These are phyloP conservation scores for Diplodia seriata DNA, from an alignment of 2,329 filamentous ascomycete genomes.

Conservation along the genomic window DNA sequence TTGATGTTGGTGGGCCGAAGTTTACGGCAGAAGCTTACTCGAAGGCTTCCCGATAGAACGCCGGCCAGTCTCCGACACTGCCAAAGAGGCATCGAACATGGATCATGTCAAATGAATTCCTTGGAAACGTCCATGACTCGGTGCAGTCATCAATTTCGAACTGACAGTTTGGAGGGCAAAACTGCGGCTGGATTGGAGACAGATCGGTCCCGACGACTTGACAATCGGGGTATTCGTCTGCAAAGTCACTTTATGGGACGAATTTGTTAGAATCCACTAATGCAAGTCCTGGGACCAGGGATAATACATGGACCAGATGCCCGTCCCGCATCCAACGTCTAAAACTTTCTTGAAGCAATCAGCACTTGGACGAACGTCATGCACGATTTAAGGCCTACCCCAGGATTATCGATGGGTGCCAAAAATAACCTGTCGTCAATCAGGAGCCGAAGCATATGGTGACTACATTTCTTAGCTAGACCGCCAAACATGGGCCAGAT, in stretches of 20 bases:
- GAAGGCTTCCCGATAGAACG: slow-evolving; percentile 37
- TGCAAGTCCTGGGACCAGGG: background rate
- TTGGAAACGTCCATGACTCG: slow-evolving; percentile 42
- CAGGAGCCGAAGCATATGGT: slow-evolving; percentile 40
- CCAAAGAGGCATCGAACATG: slow-evolving; percentile 38
- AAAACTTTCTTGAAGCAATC: slow-evolving; percentile 42
- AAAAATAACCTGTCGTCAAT: slow-evolving; percentile 39
- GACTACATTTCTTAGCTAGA: slow-evolving; percentile 33
- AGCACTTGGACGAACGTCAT: background rate
- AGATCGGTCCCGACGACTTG: slow-evolving; percentile 55
- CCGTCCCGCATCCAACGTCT: slow-evolving; percentile 54
- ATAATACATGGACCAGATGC: slow-evolving; percentile 51
- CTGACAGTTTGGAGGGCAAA: slow-evolving; percentile 53
- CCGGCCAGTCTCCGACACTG: slow-evolving; percentile 38
- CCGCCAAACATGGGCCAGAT: background rate
- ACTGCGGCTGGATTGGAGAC: slow-evolving; percentile 54
- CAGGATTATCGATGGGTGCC: slow-evolving; percentile 39
- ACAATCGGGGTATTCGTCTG: slow-evolving; percentile 44
- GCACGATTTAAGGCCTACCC: slow-evolving; percentile 31
- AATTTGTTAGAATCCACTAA: slow-evolving; percentile 35
- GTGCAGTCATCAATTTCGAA: slow-evolving; percentile 61
- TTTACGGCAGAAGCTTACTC: slow-evolving; percentile 36
- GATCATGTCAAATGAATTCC: slow-evolving; percentile 39
- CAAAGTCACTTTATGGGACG: slow-evolving; percentile 43
- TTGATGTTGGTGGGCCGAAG: background rate